Percentiles rank a stretch among this genome's conserved stretches.
phyloP scores from a whole-genome alignment of 176 grass and related monocot genomes.

The Zea luxurians region DNA sequence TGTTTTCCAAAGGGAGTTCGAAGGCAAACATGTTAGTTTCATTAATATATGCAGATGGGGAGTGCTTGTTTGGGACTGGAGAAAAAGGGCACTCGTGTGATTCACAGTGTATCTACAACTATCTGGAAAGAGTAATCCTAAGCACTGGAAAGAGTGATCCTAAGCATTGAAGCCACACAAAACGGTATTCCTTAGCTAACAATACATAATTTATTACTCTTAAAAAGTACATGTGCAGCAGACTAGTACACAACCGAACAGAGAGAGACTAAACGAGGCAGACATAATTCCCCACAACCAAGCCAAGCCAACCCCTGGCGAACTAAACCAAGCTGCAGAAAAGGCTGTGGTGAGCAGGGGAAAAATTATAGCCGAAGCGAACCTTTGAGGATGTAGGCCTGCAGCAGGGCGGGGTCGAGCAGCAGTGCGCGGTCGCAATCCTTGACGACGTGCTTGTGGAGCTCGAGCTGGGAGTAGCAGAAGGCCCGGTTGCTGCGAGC shows the following conservation, averaged over 20 bases:
- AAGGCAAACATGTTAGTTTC: not conserved
- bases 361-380: not conserved
- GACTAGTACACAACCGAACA: not conserved
- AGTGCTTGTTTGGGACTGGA: not conserved
- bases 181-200: not conserved
- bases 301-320: not conserved
- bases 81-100: not conserved
- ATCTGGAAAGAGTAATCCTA: conserved; percentile 1
- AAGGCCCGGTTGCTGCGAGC: conserved; percentile 90
- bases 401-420: conserved; percentile 63
- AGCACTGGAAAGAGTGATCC: not conserved
- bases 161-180: not conserved
- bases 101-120: not conserved
- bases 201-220: not conserved
- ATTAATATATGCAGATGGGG: not conserved
- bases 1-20: not conserved
- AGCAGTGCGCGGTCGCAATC: conserved; percentile 87
- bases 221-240: conserved; percentile 11
- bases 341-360: not conserved
- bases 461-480: conserved; percentile 92
- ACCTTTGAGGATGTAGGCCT: conserved; percentile 97
- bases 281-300: not conserved
- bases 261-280: conserved; percentile 9
- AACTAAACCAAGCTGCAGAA: not conserved
- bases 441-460: conserved; percentile 97